These are phyloP conservation scores for Vitis riparia DNA, from an alignment of 164 flowering plant genomes.

Conservation along the genomic window DNA sequence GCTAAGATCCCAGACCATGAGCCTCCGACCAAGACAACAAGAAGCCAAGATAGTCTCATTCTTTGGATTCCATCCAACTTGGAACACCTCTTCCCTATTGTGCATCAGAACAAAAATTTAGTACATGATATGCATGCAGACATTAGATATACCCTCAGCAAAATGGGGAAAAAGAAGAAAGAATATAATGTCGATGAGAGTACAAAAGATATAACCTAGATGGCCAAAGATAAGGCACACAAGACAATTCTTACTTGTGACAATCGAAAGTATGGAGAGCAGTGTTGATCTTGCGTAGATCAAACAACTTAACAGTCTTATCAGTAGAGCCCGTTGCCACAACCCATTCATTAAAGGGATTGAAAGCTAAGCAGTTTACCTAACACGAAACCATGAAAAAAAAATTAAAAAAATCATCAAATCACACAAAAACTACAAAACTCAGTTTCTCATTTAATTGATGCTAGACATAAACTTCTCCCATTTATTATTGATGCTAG, in stretches of 20 bases:
- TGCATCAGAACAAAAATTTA: neutral
- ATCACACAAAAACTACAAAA: too few species aligned
- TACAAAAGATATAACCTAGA: neutral
- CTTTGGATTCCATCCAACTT: constrained; percentile 94
- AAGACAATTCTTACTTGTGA: constrained; percentile 73
- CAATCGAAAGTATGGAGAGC: constrained; percentile 86
- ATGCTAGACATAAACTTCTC: too few species aligned
- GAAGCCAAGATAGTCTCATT: constrained; percentile 96
- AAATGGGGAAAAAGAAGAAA: too few species aligned
- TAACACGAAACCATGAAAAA: constrained; percentile 16
- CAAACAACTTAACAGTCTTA: constrained; percentile 92
- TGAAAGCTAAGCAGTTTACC: constrained; percentile 97
- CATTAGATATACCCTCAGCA: too few species aligned
- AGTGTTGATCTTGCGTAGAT: constrained; percentile 75
- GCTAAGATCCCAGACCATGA: constrained; percentile 99
- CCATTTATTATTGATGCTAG: too few species aligned
- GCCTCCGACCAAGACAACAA: constrained; percentile 92
- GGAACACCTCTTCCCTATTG: constrained; percentile 92
- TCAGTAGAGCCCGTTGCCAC: constrained; percentile 97
- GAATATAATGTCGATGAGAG: neutral
- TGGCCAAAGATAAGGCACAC: neutral
- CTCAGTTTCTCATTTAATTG: too few species aligned
- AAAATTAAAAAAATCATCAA: neutral
- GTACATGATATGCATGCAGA: neutral
- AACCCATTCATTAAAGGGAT: constrained; percentile 96